phyloP scores from a whole-genome alignment of 176 grass and related monocot genomes.

The Ananas comosus region DNA sequence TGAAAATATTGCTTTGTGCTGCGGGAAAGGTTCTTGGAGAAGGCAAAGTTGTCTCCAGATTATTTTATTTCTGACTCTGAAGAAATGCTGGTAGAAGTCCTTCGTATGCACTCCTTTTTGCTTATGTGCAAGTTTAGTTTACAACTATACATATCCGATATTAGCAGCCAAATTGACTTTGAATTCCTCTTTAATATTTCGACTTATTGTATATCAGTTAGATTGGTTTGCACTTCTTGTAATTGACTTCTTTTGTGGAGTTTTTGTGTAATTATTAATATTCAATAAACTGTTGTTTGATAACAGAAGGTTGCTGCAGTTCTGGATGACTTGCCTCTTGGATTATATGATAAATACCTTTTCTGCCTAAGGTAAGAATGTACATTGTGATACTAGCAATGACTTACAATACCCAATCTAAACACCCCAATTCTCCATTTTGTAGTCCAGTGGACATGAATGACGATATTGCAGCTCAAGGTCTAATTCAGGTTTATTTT shows the following conservation, averaged over 20 bases:
- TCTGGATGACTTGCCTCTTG: slow-evolving; percentile 75
- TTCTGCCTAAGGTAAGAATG: slow-evolving; percentile 72
- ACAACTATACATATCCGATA: neutral
- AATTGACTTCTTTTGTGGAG: neutral
- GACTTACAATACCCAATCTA: slow-evolving; percentile 1
- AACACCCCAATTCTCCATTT: slow-evolving; percentile 13
- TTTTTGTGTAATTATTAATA: neutral
- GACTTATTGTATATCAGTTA: neutral
- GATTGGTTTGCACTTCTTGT: neutral
- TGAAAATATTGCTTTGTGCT: slow-evolving; percentile 19
- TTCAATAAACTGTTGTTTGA: slow-evolving; percentile 1
- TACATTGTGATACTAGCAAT: slow-evolving; percentile 1
- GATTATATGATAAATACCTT: slow-evolving; percentile 80
- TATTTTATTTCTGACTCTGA: slow-evolving; percentile 94
- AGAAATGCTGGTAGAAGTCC: slow-evolving; percentile 60
- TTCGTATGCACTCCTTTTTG: neutral
- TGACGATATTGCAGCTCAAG: slow-evolving; percentile 86
- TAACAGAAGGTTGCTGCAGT: slow-evolving; percentile 87
- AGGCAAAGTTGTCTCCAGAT: slow-evolving; percentile 85
- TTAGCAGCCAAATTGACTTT: neutral
- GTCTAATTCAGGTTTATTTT: slow-evolving; percentile 60
- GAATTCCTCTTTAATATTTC: neutral
- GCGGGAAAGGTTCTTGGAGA: slow-evolving; percentile 82
- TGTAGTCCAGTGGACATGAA: slow-evolving; percentile 75
- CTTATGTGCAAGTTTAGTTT: neutral